Conservation (phyloP, 2,329 filamentous ascomycete genomes). For the Colletotrichum chlorophyti region DNA sequence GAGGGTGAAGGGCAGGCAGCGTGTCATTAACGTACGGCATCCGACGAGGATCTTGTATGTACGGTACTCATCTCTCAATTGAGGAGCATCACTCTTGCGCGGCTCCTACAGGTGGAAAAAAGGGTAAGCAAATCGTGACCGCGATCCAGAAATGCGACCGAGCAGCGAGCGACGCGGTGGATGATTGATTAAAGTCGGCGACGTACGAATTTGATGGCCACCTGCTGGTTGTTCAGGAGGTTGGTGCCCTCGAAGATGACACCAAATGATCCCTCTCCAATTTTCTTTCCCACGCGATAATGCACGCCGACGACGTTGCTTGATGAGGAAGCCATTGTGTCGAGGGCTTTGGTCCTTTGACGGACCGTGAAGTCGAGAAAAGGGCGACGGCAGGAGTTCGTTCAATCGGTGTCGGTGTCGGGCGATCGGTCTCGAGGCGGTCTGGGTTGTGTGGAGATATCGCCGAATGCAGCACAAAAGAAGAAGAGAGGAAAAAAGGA, state of each 20-base stretch:
- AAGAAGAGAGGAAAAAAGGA: not conserved
- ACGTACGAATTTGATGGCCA: slow-evolving; percentile 98
- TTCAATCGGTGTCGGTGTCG: slow-evolving; percentile 17
- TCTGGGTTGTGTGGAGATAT: not conserved
- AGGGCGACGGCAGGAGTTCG: slow-evolving; percentile 4
- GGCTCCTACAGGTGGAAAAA: slow-evolving; percentile 73
- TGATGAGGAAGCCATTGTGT: slow-evolving; percentile 81
- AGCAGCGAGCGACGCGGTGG: not conserved
- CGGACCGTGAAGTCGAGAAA: slow-evolving; percentile 28
- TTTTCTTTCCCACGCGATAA: slow-evolving; percentile 99
- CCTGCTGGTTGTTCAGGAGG: slow-evolving; percentile 97
- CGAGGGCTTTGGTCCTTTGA: slow-evolving; percentile 31
- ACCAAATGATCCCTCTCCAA: slow-evolving; percentile 97
- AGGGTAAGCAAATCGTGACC: slow-evolving; percentile 11
- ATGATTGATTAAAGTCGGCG: slow-evolving; percentile 3
- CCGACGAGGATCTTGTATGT: slow-evolving; percentile 99
- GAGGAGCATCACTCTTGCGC: slow-evolving; percentile 96
- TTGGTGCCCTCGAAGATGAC: slow-evolving; percentile 99
- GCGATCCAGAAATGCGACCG: not conserved
- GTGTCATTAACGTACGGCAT: slow-evolving; percentile 78
- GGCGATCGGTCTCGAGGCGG: slow-evolving; percentile 3
- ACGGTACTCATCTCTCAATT: slow-evolving; percentile 96
- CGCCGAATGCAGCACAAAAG: too few species aligned
- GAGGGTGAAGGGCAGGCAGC: not conserved
- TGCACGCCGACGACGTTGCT: slow-evolving; percentile 99